Conservation (phyloP, 345 rosid genomes). For the Rhizophora mangle region DNA sequence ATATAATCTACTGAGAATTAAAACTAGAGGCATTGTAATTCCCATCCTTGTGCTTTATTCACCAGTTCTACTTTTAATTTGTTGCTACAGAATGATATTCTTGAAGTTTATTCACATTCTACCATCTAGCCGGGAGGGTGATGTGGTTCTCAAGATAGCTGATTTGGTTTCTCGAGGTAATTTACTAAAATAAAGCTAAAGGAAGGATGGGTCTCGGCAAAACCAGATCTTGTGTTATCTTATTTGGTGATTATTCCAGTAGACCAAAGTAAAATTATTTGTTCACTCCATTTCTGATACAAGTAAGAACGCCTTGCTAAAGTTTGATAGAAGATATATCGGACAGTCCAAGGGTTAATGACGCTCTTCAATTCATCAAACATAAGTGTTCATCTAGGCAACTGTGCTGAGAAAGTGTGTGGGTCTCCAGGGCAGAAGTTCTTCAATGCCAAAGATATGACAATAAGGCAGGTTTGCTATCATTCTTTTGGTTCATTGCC, state of each 20-base stretch:
- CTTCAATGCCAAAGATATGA: conserved; percentile 65
- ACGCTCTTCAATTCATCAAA: conserved; percentile 7
- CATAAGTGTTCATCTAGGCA: conserved; percentile 39
- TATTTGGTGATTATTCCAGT: neutral
- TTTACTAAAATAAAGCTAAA: neutral
- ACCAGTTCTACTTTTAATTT: neutral
- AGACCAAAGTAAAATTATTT: neutral
- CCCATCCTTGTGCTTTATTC: neutral
- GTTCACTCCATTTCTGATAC: neutral
- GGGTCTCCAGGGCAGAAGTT: conserved; percentile 59
- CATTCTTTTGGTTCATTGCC: conserved; percentile 2
- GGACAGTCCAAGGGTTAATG: neutral
- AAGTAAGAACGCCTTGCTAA: neutral
- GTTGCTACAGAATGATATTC: neutral
- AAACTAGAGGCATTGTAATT: conserved; percentile 53
- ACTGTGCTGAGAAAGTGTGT: conserved; percentile 46
- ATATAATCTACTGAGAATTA: conserved; percentile 60
- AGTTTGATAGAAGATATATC: neutral
- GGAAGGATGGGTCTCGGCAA: neutral
- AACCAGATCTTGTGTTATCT: neutral
- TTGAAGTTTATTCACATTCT: conserved; percentile 35
- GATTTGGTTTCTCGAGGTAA: conserved; percentile 80
- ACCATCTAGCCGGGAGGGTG: conserved; percentile 37
- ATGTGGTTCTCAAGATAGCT: conserved; percentile 61
- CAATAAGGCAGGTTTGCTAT: conserved; percentile 42